Evolutionary conservation across 2,329 filamentous ascomycete genomes (phyloP).

Genomic region (Phyllosticta ampelicida): DNA sequence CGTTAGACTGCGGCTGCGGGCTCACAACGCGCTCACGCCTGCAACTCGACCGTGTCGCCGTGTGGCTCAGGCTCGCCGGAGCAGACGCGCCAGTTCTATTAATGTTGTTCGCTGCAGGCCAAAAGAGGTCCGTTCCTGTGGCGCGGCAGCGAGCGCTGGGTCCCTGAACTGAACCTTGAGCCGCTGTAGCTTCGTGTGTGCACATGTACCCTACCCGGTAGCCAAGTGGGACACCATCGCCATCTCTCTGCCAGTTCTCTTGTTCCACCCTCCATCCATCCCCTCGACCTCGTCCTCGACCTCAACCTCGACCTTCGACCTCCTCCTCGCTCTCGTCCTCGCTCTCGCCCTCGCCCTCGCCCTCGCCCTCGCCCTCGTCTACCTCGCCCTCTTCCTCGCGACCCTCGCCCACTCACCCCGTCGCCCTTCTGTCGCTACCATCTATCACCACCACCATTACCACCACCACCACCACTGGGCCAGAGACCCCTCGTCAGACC

Average conservation of each 20-base stretch:
- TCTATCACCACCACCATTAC: neutral
- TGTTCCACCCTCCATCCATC: too few relatives aligned
- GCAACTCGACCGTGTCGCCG: neutral
- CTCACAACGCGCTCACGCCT: too few relatives aligned
- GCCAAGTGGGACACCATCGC: neutral
- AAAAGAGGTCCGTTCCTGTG: neutral
- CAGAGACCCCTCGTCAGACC: conserved; percentile 1
- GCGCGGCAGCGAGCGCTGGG: neutral
- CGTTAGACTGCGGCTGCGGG: too few relatives aligned
- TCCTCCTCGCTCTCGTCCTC: neutral
- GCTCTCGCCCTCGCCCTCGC: neutral
- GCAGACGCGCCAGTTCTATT: too few relatives aligned
- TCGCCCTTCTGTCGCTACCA: too few relatives aligned
- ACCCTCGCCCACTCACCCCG: neutral
- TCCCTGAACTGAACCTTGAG: neutral
- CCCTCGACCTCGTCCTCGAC: neutral
- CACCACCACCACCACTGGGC: neutral
- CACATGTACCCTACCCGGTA: too few relatives aligned
- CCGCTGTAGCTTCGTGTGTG: neutral
- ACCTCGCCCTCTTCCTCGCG: neutral
- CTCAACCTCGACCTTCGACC: neutral
- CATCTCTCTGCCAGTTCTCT: neutral
- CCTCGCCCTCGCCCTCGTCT: neutral
- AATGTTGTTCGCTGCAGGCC: too few relatives aligned
- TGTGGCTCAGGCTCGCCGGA: neutral